These are phyloP conservation scores for Cordia subcordata DNA, from an alignment of 257 asterid species.

Conservation along the genomic window DNA sequence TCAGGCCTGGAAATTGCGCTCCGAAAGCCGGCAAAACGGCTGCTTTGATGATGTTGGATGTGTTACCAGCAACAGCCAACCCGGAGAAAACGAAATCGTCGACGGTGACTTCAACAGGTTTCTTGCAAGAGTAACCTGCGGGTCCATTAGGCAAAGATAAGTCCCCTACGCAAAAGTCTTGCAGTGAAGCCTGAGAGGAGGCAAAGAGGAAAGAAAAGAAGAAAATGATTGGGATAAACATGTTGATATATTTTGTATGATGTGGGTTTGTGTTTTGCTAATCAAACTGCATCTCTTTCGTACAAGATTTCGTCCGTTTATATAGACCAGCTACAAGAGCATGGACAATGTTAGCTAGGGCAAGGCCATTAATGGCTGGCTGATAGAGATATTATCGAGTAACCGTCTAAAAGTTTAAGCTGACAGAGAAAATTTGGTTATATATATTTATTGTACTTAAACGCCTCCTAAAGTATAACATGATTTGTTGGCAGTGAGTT, in stretches of 20 bases:
- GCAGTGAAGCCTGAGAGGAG: constrained; percentile 34
- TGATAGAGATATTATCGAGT: too few species aligned
- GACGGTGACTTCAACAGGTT: constrained; percentile 33
- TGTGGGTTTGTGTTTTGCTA: not conserved
- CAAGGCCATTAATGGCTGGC: too few species aligned
- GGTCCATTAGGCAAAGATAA: constrained; percentile 42
- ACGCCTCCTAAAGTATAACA: too few species aligned
- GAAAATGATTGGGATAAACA: constrained; percentile 19
- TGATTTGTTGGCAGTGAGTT: too few species aligned
- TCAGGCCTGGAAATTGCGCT: constrained; percentile 55
- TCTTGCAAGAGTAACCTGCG: constrained; percentile 86
- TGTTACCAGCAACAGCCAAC: constrained; percentile 59
- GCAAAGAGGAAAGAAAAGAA: constrained; percentile 17
- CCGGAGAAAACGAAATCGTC: constrained; percentile 44
- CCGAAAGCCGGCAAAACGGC: constrained; percentile 61
- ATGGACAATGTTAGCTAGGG: not conserved
- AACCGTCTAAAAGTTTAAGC: too few species aligned
- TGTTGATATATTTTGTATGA: not conserved
- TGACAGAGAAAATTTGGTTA: too few species aligned
- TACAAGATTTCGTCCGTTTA: not conserved
- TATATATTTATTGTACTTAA: too few species aligned
- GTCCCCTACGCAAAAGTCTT: constrained; percentile 84
- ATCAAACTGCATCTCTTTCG: not conserved
- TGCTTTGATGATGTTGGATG: constrained; percentile 61
- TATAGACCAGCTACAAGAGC: constrained; percentile 1